Evolutionary conservation across 371 early-diverging fungal genomes (phyloP), one percentile per base, ranked within the genome.

Genomic region (Basidiobolus meristosporus): DNA sequence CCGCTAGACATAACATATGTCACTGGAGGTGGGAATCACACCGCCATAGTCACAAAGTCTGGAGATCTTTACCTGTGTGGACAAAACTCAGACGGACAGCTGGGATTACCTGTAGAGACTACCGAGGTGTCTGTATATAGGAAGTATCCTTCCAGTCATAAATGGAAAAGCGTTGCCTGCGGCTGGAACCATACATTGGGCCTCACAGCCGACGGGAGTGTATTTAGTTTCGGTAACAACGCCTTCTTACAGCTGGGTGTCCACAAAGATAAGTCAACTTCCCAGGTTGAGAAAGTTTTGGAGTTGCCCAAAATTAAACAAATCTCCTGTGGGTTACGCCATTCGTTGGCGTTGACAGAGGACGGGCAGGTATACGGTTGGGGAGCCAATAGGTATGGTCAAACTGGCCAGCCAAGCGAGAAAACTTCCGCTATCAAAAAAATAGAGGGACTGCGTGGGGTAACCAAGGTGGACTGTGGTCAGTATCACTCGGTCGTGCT

Each of bases 11-110:
- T 30, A 22, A 22, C 17, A 22, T 11, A 18, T 32, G 48, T 56
- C 43, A 42, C 47, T 3, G 71, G 73, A 14, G 82, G 78, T 11
- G 70, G 74, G 2, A 77, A 77, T 40, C 82, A 77, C 42, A 57
- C 76, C 0, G 67, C 65, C 0, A 32, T 70, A 10, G 42, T 73
- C 17, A 65, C 66, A 0, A 34, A n/a, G n/a, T n/a, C n/a, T 2
- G 33, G 26, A 7, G 38, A 40, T 7, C 48, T 52, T 11, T 29
- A 50, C 18, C 7, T 19, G 17, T 9, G 43, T 51, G 41, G 18
- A 36, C 3, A 34, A 33, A 7, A 51, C 43, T 5, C 37, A 33
- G 3, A 22, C 43, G 33, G 36, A 17, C 39, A 11, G 18, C 15
- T 17, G 11, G 20, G 16, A 19, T 9, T 12, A 11, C 7, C 20